Percentiles rank a stretch among this genome's conserved stretches.
phyloP scores from a whole-genome alignment of 306 rosid genomes.

The Vicia sativa region DNA sequence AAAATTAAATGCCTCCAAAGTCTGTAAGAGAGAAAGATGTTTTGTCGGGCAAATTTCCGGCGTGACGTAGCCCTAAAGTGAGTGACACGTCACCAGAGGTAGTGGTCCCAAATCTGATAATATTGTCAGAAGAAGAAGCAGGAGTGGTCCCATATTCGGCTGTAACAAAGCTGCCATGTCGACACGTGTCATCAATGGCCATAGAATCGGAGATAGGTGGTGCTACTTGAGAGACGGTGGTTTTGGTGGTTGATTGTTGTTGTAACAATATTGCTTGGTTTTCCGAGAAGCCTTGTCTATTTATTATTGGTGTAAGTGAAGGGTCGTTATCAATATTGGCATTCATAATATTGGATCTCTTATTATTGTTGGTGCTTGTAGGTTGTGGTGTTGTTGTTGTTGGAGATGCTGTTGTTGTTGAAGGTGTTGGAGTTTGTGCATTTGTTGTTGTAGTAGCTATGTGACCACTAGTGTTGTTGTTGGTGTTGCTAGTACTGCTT shows the following conservation, averaged over 20 bases:
- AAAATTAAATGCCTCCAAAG: slow-evolving; percentile 72
- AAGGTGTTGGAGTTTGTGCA: slow-evolving; percentile 36
- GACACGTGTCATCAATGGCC: slow-evolving; percentile 62
- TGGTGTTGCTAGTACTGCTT: slow-evolving; percentile 36
- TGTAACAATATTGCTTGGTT: slow-evolving; percentile 48
- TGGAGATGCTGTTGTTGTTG: slow-evolving; percentile 39
- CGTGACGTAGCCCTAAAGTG: slow-evolving; percentile 93
- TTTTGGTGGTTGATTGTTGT: slow-evolving; percentile 7
- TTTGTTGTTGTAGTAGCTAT: slow-evolving; percentile 43
- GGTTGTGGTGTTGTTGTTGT: slow-evolving; percentile 39
- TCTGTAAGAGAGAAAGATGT: slow-evolving; percentile 76
- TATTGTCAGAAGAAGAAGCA: slow-evolving; percentile 45
- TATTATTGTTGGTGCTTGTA: slow-evolving; percentile 7
- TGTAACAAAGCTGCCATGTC: slow-evolving; percentile 54
- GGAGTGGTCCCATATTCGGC: slow-evolving; percentile 75
- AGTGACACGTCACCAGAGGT: slow-evolving; percentile 86
- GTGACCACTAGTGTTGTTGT: slow-evolving; percentile 43
- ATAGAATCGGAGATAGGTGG: slow-evolving; percentile 42
- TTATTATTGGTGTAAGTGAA: slow-evolving; percentile 64
- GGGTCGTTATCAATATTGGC: slow-evolving; percentile 62
- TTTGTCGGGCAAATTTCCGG: slow-evolving; percentile 83
- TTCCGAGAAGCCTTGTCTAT: slow-evolving; percentile 66
- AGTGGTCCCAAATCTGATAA: slow-evolving; percentile 86
- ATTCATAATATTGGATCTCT: slow-evolving; percentile 62
- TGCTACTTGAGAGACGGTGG: slow-evolving; percentile 49